Evolutionary conservation across 2,329 filamentous ascomycete genomes (phyloP).

Genomic region (Xylariomycetidae sp.): DNA sequence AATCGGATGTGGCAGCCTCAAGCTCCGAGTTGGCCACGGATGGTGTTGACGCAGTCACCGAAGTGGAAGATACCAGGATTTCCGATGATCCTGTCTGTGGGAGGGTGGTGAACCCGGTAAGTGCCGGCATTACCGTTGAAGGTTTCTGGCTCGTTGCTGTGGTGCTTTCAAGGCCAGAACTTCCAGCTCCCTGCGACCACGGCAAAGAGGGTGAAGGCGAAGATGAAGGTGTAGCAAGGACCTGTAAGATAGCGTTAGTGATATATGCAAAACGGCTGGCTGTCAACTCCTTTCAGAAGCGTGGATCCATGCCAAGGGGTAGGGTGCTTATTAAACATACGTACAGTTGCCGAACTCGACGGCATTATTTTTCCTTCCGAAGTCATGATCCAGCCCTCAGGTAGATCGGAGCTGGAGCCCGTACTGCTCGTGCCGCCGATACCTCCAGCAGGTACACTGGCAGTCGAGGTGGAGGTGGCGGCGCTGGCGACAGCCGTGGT

Average conservation of each 20-base stretch:
- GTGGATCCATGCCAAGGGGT: conserved; percentile 15
- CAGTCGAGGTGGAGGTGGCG: conserved; percentile 56
- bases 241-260: conserved; percentile 23
- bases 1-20: too few species aligned
- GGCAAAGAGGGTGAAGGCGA: conserved; percentile 45
- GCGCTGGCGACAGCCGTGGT: conserved; percentile 58
- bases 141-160: conserved; percentile 50
- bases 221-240: conserved; percentile 38
- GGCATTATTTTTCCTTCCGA: conserved; percentile 75
- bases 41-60: too few species aligned
- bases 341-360: conserved; percentile 60
- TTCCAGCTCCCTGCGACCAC: conserved; percentile 28
- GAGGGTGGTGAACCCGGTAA: conserved; percentile 28
- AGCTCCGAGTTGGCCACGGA: too few species aligned
- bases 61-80: too few species aligned
- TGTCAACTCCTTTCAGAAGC: conserved; percentile 4
- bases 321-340: conserved; percentile 18
- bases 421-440: conserved; percentile 54
- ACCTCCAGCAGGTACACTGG: conserved; percentile 66
- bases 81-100: too few species aligned
- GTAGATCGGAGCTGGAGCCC: conserved; percentile 53
- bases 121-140: conserved; percentile 38
- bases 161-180: conserved; percentile 39
- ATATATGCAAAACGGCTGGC: too few species aligned
- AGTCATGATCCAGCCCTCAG: conserved; percentile 77